Conservation (phyloP, 2,329 filamentous ascomycete species). For the Aciculosporium take region DNA sequence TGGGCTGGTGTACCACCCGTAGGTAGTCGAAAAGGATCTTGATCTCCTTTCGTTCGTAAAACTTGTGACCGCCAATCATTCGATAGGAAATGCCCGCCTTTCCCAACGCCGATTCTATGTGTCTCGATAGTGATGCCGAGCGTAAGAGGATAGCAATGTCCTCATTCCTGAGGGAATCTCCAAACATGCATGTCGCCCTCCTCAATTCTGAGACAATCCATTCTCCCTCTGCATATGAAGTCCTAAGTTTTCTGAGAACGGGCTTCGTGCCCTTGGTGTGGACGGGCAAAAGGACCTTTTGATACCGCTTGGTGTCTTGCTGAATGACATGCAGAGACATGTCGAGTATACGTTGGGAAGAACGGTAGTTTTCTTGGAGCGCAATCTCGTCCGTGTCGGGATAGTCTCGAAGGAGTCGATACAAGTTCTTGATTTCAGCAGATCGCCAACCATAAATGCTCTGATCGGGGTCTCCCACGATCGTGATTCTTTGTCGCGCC, state of each 20-base stretch:
- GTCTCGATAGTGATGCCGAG: conserved; percentile 65
- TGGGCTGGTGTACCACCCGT: conserved; percentile 67
- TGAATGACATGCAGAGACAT: conserved; percentile 78
- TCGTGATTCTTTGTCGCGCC: conserved; percentile 60
- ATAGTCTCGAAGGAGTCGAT: conserved; percentile 62
- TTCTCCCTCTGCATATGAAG: conserved; percentile 57
- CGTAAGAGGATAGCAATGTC: conserved; percentile 83
- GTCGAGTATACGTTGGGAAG: conserved; percentile 69
- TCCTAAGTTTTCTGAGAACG: conserved; percentile 62
- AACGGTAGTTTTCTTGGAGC: conserved; percentile 88
- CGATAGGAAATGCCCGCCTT: conserved; percentile 73
- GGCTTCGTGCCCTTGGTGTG: conserved; percentile 68
- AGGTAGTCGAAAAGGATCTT: conserved; percentile 81
- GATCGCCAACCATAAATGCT: conserved; percentile 95
- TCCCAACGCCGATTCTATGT: conserved; percentile 72
- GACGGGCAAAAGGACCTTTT: conserved; percentile 66
- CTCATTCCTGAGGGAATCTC: conserved; percentile 54
- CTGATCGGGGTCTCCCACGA: conserved; percentile 93
- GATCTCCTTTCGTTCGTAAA: conserved; percentile 84
- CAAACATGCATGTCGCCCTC: conserved; percentile 55
- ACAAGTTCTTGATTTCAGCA: conserved; percentile 80
- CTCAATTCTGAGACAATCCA: conserved; percentile 83
- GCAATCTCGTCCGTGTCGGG: conserved; percentile 68
- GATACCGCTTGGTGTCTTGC: conserved; percentile 68
- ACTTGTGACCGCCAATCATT: conserved; percentile 82